phyloP scores from a whole-genome alignment of 495 filamentous ascomycete genomes.

The Astrothelium macrocarpum region DNA sequence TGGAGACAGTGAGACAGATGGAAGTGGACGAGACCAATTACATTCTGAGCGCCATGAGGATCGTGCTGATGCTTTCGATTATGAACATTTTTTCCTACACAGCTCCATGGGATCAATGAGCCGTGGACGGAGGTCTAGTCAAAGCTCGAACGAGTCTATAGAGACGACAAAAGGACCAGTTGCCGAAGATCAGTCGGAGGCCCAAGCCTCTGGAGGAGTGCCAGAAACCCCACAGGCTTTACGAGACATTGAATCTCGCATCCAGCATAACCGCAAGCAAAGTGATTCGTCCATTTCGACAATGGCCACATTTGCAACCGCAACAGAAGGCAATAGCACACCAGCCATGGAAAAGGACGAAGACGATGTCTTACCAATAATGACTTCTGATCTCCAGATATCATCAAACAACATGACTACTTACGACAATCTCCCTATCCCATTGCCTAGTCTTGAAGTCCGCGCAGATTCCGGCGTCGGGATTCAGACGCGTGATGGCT shows the following conservation, averaged over 20 bases:
- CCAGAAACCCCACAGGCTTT: constrained; percentile 16
- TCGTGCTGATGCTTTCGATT: constrained; percentile 93
- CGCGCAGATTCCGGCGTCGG: constrained; percentile 24
- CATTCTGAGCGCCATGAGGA: constrained; percentile 66
- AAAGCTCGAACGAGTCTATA: constrained; percentile 48
- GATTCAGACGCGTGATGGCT: background rate
- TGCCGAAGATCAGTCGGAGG: background rate
- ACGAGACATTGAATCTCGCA: constrained; percentile 14
- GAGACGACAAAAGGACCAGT: constrained; percentile 60
- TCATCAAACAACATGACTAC: background rate
- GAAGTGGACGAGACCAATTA: constrained; percentile 18
- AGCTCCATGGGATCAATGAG: constrained; percentile 71
- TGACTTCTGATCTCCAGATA: constrained; percentile 8
- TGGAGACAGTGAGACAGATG: constrained; percentile 20
- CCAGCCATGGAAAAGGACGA: constrained; percentile 35
- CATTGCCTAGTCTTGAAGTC: background rate
- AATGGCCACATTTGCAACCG: constrained; percentile 73
- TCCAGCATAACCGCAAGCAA: constrained; percentile 42
- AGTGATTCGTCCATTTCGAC: constrained; percentile 67
- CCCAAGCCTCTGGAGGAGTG: background rate
- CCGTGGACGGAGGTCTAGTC: constrained; percentile 37
- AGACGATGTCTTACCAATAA: constrained; percentile 16
- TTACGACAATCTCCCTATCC: background rate
- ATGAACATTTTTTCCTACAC: constrained; percentile 90
- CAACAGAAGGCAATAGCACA: constrained; percentile 50